Evolutionary conservation across 441 rosid genomes (phyloP).

Genomic region (Cnidoscolus chayamansa): DNA sequence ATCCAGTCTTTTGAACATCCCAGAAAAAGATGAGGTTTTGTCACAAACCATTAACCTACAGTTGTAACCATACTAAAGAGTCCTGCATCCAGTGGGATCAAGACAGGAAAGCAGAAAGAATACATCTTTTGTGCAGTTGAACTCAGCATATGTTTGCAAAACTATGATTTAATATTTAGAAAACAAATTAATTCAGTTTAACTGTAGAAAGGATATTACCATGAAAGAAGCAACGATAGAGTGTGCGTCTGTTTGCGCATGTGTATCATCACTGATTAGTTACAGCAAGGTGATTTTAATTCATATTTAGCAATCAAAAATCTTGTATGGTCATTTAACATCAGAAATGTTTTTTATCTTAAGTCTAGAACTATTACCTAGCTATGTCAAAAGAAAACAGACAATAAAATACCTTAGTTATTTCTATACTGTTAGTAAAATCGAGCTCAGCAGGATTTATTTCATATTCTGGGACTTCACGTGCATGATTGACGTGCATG

Average conservation of each 20-base stretch:
- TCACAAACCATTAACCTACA: neutral
- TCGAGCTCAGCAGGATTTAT: conserved; percentile 70
- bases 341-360: neutral
- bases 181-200: neutral
- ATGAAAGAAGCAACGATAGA: too few species aligned
- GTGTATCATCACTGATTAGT: too few species aligned
- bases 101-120: neutral
- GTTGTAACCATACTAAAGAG: neutral
- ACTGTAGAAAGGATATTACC: neutral
- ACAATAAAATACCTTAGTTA: conserved; percentile 56
- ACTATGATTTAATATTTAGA: neutral
- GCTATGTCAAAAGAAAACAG: neutral
- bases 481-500: conserved; percentile 81
- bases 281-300: too few species aligned
- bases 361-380: neutral
- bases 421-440: conserved; percentile 67
- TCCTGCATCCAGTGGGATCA: neutral
- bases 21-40: neutral
- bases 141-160: neutral
- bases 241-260: too few species aligned
- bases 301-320: neutral
- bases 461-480: conserved; percentile 92
- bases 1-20: neutral
- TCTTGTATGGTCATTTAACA: neutral
- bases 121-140: neutral